A percentile compares a stretch with the other conserved stretches of the same genome.
These are phyloP conservation scores for Pythium oligandrum DNA, from an alignment of 352 stramenopile species.

Conservation along the genomic window DNA sequence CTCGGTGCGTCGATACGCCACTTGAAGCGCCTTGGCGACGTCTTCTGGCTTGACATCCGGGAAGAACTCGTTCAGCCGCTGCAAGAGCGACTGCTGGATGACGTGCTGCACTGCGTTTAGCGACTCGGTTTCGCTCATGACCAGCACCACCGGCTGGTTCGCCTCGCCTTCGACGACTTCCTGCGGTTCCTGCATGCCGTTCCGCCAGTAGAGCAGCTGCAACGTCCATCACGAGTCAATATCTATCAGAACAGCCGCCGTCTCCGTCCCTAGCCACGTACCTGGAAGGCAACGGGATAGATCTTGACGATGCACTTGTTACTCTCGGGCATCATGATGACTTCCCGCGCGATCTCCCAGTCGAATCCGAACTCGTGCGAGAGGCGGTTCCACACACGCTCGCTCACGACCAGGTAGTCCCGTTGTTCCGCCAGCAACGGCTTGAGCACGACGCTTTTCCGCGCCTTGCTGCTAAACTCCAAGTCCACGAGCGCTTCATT, in stretches of 20 bases:
- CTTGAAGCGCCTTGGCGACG: slow-evolving; percentile 28
- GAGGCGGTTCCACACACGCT: slow-evolving; percentile 64
- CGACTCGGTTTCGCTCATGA: slow-evolving; percentile 27
- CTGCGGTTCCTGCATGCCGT: slow-evolving; percentile 22
- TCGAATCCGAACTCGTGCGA: slow-evolving; percentile 59
- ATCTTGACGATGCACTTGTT: slow-evolving; percentile 55
- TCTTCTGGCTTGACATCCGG: slow-evolving; percentile 25
- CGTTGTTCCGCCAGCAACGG: slow-evolving; percentile 56
- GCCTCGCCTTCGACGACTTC: slow-evolving; percentile 22
- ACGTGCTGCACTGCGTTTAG: slow-evolving; percentile 39
- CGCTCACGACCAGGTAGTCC: slow-evolving; percentile 66
- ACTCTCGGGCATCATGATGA: slow-evolving; percentile 38
- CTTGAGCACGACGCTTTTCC: slow-evolving; percentile 42
- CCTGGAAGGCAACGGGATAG: slow-evolving; percentile 69
- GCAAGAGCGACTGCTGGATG: slow-evolving; percentile 34
- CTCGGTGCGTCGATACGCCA: slow-evolving; percentile 44
- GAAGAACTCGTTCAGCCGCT: slow-evolving; percentile 32
- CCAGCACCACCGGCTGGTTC: slow-evolving; percentile 38
- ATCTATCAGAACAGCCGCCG: too few relatives aligned
- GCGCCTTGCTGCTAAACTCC: slow-evolving; percentile 33
- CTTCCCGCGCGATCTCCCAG: slow-evolving; percentile 62
- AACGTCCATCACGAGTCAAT: slow-evolving; percentile 1
- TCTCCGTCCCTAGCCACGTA: slow-evolving; percentile 2
- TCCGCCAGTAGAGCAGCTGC: slow-evolving; percentile 38
- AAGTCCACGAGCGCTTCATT: slow-evolving; percentile 56